These are phyloP conservation scores for Myrica gale DNA, from an alignment of 306 rosid species.

Conservation along the genomic window DNA sequence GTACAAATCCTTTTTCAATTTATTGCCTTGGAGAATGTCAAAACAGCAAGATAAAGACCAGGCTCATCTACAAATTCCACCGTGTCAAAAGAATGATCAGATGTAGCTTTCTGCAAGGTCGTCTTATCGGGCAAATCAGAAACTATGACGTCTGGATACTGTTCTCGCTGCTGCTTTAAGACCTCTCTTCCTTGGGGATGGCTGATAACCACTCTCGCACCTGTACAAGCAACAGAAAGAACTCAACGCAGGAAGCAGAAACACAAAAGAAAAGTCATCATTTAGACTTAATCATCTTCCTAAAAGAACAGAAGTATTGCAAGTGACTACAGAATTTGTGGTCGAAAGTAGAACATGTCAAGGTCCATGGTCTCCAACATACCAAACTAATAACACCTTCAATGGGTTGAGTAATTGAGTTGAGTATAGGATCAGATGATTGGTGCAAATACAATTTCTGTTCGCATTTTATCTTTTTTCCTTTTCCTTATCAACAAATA, in stretches of 20 bases:
- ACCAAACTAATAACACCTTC: background rate
- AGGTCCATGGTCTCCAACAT: background rate
- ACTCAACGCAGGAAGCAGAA: constrained; percentile 8
- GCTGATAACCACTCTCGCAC: constrained; percentile 79
- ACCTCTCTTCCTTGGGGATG: constrained; percentile 77
- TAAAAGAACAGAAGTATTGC: too few species aligned
- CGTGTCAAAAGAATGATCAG: constrained; percentile 54
- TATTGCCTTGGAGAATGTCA: constrained; percentile 37
- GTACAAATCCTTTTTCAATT: constrained; percentile 1
- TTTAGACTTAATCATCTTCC: too few species aligned
- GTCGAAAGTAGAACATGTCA: background rate
- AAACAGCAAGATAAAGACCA: constrained; percentile 67
- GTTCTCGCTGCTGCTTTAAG: constrained; percentile 56
- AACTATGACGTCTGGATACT: constrained; percentile 52
- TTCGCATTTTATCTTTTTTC: background rate
- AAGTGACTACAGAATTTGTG: background rate
- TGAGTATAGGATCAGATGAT: background rate
- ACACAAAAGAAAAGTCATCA: background rate
- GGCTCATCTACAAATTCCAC: constrained; percentile 66
- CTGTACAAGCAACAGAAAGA: constrained; percentile 36
- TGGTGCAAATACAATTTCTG: background rate
- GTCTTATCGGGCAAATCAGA: constrained; percentile 71
- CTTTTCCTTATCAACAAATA: background rate
- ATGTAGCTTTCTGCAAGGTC: constrained; percentile 54
- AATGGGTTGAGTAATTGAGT: background rate